A percentile compares a stretch with the other conserved stretches of the same genome.
Evolutionary conservation across 2,329 filamentous ascomycete genomes (phyloP).

Genomic region (Daldinia sp.): DNA sequence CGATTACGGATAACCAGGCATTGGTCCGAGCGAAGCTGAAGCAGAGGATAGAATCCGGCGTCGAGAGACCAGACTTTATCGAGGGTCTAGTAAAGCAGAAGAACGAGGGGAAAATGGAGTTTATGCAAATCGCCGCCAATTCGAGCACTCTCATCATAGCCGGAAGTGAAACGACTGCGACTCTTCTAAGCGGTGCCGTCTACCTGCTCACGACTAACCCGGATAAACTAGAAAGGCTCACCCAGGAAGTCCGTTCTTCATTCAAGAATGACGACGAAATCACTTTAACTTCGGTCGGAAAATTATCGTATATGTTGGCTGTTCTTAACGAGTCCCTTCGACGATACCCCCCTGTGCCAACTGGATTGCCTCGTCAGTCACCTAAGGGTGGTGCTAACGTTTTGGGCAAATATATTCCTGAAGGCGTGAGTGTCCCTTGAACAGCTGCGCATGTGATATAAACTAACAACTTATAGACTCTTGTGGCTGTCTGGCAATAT

Average conservation of each 20-base stretch:
- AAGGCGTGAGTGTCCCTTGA: slow-evolving; percentile 33
- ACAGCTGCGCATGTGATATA: not conserved
- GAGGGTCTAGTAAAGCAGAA: slow-evolving; percentile 46
- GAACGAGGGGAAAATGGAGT: slow-evolving; percentile 33
- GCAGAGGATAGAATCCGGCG: slow-evolving; percentile 41
- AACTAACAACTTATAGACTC: slow-evolving; percentile 51
- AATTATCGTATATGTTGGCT: slow-evolving; percentile 55
- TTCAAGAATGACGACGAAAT: slow-evolving; percentile 56
- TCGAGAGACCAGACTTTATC: slow-evolving; percentile 48
- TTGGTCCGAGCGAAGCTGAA: slow-evolving; percentile 31
- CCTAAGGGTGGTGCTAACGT: slow-evolving; percentile 40
- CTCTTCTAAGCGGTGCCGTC: slow-evolving; percentile 34
- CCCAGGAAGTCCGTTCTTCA: slow-evolving; percentile 54
- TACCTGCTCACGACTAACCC: slow-evolving; percentile 55
- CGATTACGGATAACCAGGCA: slow-evolving; percentile 28
- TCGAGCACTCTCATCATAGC: slow-evolving; percentile 33
- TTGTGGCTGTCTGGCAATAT: slow-evolving; percentile 59
- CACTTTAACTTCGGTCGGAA: slow-evolving; percentile 48
- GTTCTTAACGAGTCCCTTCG: slow-evolving; percentile 57
- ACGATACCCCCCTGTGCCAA: slow-evolving; percentile 53
- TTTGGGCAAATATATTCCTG: slow-evolving; percentile 36
- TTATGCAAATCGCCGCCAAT: slow-evolving; percentile 28
- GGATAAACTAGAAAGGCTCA: slow-evolving; percentile 50
- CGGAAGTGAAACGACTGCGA: slow-evolving; percentile 43
- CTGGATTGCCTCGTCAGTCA: slow-evolving; percentile 35